Conservation (phyloP, 2,329 filamentous ascomycete species). For the Colletotrichum sublineola region DNA sequence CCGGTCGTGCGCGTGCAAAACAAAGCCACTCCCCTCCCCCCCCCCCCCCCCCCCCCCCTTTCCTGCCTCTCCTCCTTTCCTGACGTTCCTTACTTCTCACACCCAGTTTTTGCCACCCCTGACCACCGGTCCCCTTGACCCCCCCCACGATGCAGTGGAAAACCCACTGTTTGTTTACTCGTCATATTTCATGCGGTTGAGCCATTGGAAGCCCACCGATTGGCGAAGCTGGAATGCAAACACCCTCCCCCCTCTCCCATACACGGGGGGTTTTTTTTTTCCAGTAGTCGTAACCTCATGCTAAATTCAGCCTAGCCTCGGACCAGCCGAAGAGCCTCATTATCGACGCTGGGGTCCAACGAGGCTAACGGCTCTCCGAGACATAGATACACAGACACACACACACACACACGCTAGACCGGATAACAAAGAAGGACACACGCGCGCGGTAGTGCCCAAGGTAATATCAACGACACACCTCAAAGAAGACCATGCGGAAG, state of each 20-base stretch:
- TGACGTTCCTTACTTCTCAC: not conserved
- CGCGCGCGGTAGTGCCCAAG: not conserved
- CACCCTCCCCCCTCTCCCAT: not conserved
- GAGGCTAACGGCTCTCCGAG: constrained; percentile 16
- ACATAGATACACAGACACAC: not conserved
- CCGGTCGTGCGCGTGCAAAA: not conserved
- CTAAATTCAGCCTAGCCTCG: not conserved
- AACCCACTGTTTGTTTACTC: constrained; percentile 15
- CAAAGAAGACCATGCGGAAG: not conserved
- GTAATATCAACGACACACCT: constrained; percentile 1
- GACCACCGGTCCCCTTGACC: not conserved
- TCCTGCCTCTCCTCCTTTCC: not conserved
- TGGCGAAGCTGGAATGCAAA: constrained; percentile 18
- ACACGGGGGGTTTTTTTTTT: not conserved
- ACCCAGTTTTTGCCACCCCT: not conserved
- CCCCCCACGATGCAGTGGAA: not conserved
- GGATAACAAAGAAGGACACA: not conserved
- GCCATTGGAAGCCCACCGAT: constrained; percentile 31
- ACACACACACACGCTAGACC: not conserved
- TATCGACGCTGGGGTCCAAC: constrained; percentile 8
- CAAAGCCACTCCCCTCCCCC: constrained; percentile 10
- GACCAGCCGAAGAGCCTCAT: constrained; percentile 31
- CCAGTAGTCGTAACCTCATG: not conserved
- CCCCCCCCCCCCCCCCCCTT: constrained; percentile 4
- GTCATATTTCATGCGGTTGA: not conserved